Evolutionary conservation across 176 grass and related monocot genomes (phyloP), one percentile per base, ranked within the genome.

Genomic region (Typha latifolia): DNA sequence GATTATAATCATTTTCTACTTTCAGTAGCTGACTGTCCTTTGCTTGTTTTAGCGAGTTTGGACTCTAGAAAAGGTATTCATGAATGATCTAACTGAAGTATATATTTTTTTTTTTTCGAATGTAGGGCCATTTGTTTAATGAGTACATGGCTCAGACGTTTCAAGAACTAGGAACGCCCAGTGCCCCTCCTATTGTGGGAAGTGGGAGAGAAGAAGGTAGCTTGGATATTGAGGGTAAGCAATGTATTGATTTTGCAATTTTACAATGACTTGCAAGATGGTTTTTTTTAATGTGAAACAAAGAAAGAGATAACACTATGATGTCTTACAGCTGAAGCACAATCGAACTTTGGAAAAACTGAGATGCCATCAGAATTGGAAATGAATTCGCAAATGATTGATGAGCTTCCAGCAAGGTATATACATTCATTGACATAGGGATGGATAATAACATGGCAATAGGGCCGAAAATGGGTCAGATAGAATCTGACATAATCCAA

Each of bases 151-250:
- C 62, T 49, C 48, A 62, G 5, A 85, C 62, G 12, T 72, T 77
- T 52, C 81, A 76, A 14, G 66, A 49, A 31, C 15, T 80, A 49
- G 76, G 82, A 48, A 82, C 88, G 32, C 88, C 93, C 6, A 92
- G 88, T 81, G 93, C 93, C 14, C 88, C 93, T 74, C 93, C 93
- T 50, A 84, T 97, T 74, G 81, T 67, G 24, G 82, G 78, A 66
- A 84, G 31, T 32, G 88, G 52, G 57, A 66, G 1, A 49, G 51
- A 77, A 7, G 80, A 74, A 12, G 49, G n/a, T 43, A 84, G 67
- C 72, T 69, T 79, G 61, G 72, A 79, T 62, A 22, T 66, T 47
- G 71, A 57, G 12, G 77, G 88, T 87, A 59, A 87, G 49, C 29
- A 73, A 0, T 22, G 12, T 5, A 24, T 14, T 16, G 22, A 26